A percentile compares a stretch with the other conserved stretches of the same genome.
These are phyloP conservation scores for Fusarium sp. DNA, from an alignment of 2,329 filamentous ascomycete genomes.

Conservation along the genomic window DNA sequence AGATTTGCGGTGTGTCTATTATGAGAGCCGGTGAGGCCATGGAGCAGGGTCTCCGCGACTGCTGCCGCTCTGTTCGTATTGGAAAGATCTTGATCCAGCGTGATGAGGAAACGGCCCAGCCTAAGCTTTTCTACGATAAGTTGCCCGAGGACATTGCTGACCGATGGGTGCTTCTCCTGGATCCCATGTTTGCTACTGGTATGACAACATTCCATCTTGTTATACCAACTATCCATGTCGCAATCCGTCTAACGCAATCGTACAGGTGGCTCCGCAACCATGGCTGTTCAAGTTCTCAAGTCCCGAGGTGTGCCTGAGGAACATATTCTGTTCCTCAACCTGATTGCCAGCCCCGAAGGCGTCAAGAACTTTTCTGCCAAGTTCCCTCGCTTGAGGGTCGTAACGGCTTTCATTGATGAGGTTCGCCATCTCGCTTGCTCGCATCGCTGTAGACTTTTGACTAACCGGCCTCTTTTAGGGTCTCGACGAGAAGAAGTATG, in stretches of 20 bases:
- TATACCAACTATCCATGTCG: constrained; percentile 7
- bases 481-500: constrained; percentile 96
- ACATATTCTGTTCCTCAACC: constrained; percentile 93
- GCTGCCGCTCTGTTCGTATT: constrained; percentile 96
- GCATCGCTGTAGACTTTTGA: constrained; percentile 19
- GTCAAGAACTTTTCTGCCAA: constrained; percentile 88
- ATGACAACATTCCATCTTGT: constrained; percentile 30
- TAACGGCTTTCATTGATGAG: constrained; percentile 95
- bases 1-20: constrained; percentile 98
- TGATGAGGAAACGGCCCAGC: constrained; percentile 92
- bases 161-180: constrained; percentile 91
- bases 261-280: constrained; percentile 90
- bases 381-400: constrained; percentile 89
- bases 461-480: constrained; percentile 62
- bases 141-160: constrained; percentile 92
- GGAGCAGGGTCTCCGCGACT: constrained; percentile 96
- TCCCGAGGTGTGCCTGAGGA: constrained; percentile 93
- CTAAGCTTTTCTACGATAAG: constrained; percentile 98
- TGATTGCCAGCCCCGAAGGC: constrained; percentile 96
- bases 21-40: constrained; percentile 99
- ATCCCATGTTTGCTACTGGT: constrained; percentile 99
- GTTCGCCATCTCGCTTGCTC: constrained; percentile 52
- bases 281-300: constrained; percentile 95
- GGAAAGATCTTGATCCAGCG: constrained; percentile 98
- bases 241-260: constrained; percentile 18